Conservation (phyloP, 2,329 filamentous ascomycete species). For the Paecilomyces fulvus region DNA sequence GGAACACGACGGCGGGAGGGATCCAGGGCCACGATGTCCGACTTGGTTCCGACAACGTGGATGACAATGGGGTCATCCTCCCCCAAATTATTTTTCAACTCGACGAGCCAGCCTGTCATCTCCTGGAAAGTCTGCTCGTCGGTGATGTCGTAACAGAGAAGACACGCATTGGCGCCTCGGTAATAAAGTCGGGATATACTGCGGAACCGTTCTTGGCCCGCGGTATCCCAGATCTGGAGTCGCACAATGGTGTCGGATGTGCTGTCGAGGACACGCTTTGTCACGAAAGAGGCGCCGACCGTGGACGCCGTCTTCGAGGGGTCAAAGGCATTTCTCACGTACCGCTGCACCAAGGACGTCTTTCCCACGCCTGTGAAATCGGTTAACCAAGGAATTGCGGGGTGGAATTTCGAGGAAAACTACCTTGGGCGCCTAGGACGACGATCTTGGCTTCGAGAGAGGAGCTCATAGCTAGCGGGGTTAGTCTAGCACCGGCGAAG, state of each 20-base stretch:
- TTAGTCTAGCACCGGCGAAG: conserved; percentile 14
- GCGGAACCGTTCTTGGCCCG: conserved; percentile 90
- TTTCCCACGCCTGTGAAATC: conserved; percentile 41
- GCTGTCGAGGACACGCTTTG: conserved; percentile 70
- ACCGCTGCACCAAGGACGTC: conserved; percentile 44
- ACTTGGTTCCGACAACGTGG: conserved; percentile 91
- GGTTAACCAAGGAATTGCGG: not conserved
- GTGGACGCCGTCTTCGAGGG: conserved; percentile 49
- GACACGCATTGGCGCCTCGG: conserved; percentile 85
- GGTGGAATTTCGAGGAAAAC: conserved; percentile 1
- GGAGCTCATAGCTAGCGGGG: conserved; percentile 33
- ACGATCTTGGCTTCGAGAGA: conserved; percentile 46
- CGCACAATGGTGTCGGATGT: conserved; percentile 80
- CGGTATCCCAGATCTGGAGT: conserved; percentile 95
- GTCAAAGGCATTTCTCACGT: conserved; percentile 38
- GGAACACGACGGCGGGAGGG: conserved; percentile 72
- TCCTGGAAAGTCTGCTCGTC: conserved; percentile 76
- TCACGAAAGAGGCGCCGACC: conserved; percentile 72
- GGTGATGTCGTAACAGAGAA: conserved; percentile 92
- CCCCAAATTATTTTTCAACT: conserved; percentile 68
- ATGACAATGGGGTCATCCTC: conserved; percentile 65
- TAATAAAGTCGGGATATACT: conserved; percentile 95
- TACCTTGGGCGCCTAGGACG: conserved; percentile 44
- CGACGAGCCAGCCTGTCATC: conserved; percentile 85
- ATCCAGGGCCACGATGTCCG: conserved; percentile 80